These are phyloP conservation scores for Sutorius australiensis DNA, from an alignment of 768 basidiomycete species.

Conservation along the genomic window DNA sequence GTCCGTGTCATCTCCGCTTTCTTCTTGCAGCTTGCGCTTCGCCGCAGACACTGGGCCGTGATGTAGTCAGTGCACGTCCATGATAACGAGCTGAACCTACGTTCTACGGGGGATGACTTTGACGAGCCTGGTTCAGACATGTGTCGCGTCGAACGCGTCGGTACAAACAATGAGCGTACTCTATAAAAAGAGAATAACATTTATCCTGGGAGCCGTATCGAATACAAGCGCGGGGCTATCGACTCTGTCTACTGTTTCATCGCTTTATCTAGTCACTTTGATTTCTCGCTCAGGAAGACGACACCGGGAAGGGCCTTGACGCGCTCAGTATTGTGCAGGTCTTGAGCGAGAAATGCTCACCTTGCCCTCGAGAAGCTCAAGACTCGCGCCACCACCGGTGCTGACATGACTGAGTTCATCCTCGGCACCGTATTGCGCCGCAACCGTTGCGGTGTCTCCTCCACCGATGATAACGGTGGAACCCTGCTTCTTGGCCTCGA, in stretches of 20 bases:
- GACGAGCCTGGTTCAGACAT: conserved; percentile 19
- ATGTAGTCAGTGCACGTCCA: not conserved
- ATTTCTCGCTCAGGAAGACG: conserved; percentile 82
- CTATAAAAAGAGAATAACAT: conserved; percentile 20
- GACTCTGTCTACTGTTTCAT: conserved; percentile 9
- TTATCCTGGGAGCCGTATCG: conserved; percentile 5
- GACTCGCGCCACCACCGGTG: conserved; percentile 90
- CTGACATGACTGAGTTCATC: conserved; percentile 93
- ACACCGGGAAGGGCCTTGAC: conserved; percentile 83
- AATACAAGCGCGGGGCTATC: conserved; percentile 13
- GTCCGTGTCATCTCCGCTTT: conserved; percentile 11
- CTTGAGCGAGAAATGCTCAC: conserved; percentile 37
- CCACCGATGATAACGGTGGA: conserved; percentile 94
- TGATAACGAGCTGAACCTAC: conserved; percentile 11
- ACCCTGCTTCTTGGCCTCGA: conserved; percentile 83
- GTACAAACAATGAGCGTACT: not conserved
- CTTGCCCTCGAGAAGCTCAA: conserved; percentile 98
- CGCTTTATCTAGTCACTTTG: conserved; percentile 11
- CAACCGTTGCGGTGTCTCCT: conserved; percentile 94
- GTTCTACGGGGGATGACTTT: not conserved
- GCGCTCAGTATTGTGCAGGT: conserved; percentile 13
- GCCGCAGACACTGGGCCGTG: conserved; percentile 1
- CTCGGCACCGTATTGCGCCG: conserved; percentile 81
- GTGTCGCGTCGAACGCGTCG: not conserved
- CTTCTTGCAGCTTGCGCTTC: conserved; percentile 22